Conservation (phyloP, 768 basidiomycete genomes). For the Pleurotus pulmonarius region DNA sequence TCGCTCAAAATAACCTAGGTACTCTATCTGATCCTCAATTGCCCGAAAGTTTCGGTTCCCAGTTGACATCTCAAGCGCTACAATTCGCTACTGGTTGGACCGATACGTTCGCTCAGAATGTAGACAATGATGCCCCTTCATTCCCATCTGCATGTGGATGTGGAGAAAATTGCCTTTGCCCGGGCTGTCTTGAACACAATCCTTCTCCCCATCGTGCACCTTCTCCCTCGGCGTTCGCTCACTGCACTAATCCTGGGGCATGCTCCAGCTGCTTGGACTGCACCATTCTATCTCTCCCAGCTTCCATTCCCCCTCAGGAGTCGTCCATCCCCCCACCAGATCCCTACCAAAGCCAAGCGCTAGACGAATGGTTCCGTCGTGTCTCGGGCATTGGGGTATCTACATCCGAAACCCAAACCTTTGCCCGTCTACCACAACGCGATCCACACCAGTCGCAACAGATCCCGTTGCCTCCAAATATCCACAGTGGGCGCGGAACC, state of each 20-base stretch:
- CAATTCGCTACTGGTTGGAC: background rate
- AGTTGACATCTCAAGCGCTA: constrained; percentile 22
- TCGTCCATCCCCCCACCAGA: constrained; percentile 38
- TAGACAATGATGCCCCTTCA: constrained; percentile 10
- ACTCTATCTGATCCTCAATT: constrained; percentile 23
- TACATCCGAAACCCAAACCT: background rate
- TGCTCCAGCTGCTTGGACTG: constrained; percentile 58
- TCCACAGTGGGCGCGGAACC: background rate
- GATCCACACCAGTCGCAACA: background rate
- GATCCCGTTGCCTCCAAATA: background rate
- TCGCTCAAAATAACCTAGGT: constrained; percentile 18
- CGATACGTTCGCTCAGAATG: background rate
- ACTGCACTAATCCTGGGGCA: constrained; percentile 32
- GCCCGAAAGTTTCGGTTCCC: constrained; percentile 21
- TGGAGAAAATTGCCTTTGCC: constrained; percentile 59
- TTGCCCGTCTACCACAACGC: background rate
- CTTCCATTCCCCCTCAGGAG: constrained; percentile 34
- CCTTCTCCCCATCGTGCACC: constrained; percentile 24
- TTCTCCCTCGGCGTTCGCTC: constrained; percentile 30
- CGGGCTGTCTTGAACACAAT: constrained; percentile 59
- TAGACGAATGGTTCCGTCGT: constrained; percentile 66
- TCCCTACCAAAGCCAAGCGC: constrained; percentile 36
- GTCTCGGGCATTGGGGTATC: constrained; percentile 31
- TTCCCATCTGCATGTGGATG: constrained; percentile 57
- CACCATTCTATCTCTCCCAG: constrained; percentile 49